Percentiles rank a stretch among this genome's conserved stretches.
Evolutionary conservation across 2,329 filamentous ascomycete genomes (phyloP).

Genomic region (Hymenoscyphus infarciens): DNA sequence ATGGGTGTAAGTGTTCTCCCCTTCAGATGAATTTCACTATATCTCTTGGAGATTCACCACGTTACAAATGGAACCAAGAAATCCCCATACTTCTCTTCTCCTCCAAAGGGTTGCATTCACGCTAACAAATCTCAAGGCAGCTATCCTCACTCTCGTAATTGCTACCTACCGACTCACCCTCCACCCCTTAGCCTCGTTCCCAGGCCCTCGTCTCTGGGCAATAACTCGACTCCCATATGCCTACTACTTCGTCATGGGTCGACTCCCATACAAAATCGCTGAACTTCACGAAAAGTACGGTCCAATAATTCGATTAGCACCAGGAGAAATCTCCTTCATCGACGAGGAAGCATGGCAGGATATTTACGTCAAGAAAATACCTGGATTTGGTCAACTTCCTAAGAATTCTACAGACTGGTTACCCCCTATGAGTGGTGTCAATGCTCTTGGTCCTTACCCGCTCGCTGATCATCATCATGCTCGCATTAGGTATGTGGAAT

Average conservation of each 20-base stretch:
- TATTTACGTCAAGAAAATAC: slow-evolving; percentile 5
- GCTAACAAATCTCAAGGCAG: not conserved
- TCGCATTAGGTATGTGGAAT: slow-evolving; percentile 5
- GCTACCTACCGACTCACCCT: slow-evolving; percentile 3
- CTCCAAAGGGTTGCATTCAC: not conserved
- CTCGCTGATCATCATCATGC: not conserved
- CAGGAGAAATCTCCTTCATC: slow-evolving; percentile 6
- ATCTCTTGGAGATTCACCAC: no score
- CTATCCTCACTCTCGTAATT: not conserved
- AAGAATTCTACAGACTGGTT: slow-evolving; percentile 5
- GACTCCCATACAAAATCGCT: slow-evolving; percentile 3
- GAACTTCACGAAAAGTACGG: slow-evolving; percentile 9
- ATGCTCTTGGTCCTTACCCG: not conserved
- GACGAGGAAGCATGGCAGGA: slow-evolving; percentile 6
- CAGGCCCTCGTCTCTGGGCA: slow-evolving; percentile 6
- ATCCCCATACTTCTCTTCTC: not conserved
- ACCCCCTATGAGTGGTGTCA: not conserved
- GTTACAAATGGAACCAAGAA: not conserved
- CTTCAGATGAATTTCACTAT: no score
- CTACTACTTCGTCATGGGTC: not conserved
- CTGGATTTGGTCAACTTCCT: not conserved
- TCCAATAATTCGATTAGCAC: slow-evolving; percentile 7
- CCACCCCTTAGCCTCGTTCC: slow-evolving; percentile 2
- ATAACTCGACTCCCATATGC: not conserved
- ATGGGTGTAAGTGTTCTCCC: not conserved